These are phyloP conservation scores for Zymoseptoria crescenta DNA, from an alignment of 2,329 filamentous ascomycete species.

Conservation along the genomic window DNA sequence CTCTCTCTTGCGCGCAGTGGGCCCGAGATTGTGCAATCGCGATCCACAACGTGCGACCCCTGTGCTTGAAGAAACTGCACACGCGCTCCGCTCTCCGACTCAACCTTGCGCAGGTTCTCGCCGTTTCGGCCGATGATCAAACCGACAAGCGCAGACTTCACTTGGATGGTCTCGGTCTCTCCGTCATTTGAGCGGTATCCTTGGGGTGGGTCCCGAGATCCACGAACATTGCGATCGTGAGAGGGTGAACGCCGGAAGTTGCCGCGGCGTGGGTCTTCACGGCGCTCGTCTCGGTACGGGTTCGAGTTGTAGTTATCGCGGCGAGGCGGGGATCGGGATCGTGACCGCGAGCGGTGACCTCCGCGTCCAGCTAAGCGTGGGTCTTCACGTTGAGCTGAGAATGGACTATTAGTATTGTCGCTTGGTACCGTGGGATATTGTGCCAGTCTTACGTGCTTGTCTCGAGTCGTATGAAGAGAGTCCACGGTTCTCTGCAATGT, in stretches of 20 bases:
- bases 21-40: constrained; percentile 81
- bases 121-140: constrained; percentile 86
- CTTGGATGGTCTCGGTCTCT: constrained; percentile 75
- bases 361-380: constrained; percentile 46
- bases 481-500: constrained; percentile 72
- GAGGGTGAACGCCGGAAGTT: constrained; percentile 65
- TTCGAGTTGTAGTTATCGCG: constrained; percentile 61
- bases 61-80: constrained; percentile 80
- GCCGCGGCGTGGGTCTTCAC: constrained; percentile 53
- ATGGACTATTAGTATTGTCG: background rate
- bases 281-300: constrained; percentile 78
- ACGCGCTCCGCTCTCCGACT: constrained; percentile 70
- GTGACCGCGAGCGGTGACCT: constrained; percentile 54
- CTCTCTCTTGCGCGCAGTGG: constrained; percentile 62
- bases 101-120: constrained; percentile 79
- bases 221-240: constrained; percentile 38
- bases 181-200: constrained; percentile 46
- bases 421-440: background rate
- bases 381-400: constrained; percentile 30
- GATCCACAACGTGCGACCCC: constrained; percentile 61
- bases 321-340: constrained; percentile 62
- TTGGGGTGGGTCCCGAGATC: constrained; percentile 17
- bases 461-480: constrained; percentile 44
- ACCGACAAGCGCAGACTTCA: constrained; percentile 79
- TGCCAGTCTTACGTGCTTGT: constrained; percentile 5